Evolutionary conservation across 352 stramenopile species (phyloP), one percentile per base, ranked within the genome.

Genomic region (Phytopythium litorale): DNA sequence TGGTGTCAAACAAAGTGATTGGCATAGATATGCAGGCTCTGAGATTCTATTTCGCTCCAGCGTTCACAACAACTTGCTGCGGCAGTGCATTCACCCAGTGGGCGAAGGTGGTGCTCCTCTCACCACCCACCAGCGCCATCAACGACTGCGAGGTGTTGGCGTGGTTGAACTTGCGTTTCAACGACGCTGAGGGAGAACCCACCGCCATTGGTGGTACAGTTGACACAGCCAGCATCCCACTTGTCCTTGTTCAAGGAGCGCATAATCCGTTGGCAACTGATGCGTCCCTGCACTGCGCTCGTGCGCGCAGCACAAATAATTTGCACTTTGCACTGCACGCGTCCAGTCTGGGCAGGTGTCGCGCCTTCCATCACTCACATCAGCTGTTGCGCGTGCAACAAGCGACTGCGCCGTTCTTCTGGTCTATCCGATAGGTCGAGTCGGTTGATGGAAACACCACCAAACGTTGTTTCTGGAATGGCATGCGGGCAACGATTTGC

Each of bases 111-210:
- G n/a, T n/a, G n/a, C n/a, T n/a, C n/a, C n/a, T n/a, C n/a, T n/a
- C n/a, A n/a, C n/a, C 33, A 37, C 33, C 33, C 33, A 37, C 33
- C 33, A 37, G 5, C 9, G 33, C 5, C 33, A 5, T 37, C 5
- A 5, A 37, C 33, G 33, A 5, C 9, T 5, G 33, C 15, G 15
- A 18, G 4, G 42, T 25, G 42, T 43, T 19, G 38, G 42, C 11
- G 43, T 50, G 43, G 43, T 50, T 50, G 43, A 28, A 50, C 43
- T 50, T 50, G 43, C n/a, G 43, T 50, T 50, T 50, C 43, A 50
- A 50, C n/a, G 16, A 16, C n/a, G 43, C 43, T 50, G 15, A 48
- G 2, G 42, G 42, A 23, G 42, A 18, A 23, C 16, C 18, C 38
- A n/a, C 38, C 9, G 33, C 5, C 33, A 37, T 37, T 11, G 5